A percentile compares a stretch with the other conserved stretches of the same genome.
Evolutionary conservation across 495 filamentous ascomycete species (phyloP).

Genomic region (Neohortaea acidophila): DNA sequence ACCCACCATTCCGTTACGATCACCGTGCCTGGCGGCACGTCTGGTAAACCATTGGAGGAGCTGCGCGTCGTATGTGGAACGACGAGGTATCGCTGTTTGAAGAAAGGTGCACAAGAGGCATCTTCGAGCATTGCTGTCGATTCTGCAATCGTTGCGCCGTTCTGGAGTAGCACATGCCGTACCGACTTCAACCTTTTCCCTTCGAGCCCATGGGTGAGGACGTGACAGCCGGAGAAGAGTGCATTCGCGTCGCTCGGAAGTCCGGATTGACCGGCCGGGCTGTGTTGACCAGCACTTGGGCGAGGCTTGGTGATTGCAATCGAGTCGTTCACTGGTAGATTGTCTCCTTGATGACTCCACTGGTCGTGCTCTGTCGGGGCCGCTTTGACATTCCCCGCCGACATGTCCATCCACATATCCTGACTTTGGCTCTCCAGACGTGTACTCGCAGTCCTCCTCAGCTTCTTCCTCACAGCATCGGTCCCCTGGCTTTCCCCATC

Average conservation of each 20-base stretch:
- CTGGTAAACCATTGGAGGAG: constrained; percentile 23
- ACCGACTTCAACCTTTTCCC: constrained; percentile 8
- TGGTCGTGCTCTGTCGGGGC: constrained; percentile 21
- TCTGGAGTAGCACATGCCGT: constrained; percentile 4
- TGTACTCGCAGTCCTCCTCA: constrained; percentile 66
- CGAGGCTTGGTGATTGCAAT: neutral
- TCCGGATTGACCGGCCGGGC: neutral
- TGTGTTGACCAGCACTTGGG: too few species aligned
- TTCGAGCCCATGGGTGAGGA: constrained; percentile 21
- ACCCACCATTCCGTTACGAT: constrained; percentile 86
- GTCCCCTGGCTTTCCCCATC: constrained; percentile 15
- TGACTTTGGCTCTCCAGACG: constrained; percentile 65
- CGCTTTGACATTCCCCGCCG: constrained; percentile 36
- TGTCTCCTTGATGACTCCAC: constrained; percentile 19
- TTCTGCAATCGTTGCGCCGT: constrained; percentile 14
- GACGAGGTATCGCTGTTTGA: constrained; percentile 36
- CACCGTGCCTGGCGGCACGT: constrained; percentile 19
- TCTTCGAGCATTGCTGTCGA: constrained; percentile 29
- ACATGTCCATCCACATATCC: constrained; percentile 76
- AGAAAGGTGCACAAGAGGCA: constrained; percentile 26
- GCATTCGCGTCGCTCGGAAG: constrained; percentile 11
- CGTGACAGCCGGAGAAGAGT: constrained; percentile 19
- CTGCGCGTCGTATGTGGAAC: constrained; percentile 36
- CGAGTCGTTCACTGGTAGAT: too few species aligned
- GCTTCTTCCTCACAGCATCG: constrained; percentile 45